These are phyloP conservation scores for Microcyclospora tardicrescens DNA, from an alignment of 2,329 filamentous ascomycete genomes.

Conservation along the genomic window DNA sequence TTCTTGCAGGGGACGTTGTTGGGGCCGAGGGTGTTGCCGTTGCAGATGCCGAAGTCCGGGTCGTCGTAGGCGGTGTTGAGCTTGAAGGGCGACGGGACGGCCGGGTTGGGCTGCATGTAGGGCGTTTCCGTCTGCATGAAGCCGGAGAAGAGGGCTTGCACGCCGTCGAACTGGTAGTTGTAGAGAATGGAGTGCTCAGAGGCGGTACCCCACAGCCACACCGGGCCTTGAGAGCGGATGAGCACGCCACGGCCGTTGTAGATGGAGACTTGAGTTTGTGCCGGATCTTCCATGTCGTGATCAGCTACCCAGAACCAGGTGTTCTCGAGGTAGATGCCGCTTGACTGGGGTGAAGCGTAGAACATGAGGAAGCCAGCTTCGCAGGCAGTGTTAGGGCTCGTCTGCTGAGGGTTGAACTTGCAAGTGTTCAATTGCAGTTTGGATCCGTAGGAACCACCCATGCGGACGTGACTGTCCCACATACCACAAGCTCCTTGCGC, in stretches of 20 bases:
- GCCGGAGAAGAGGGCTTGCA: slow-evolving; percentile 38
- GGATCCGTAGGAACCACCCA: slow-evolving; percentile 78
- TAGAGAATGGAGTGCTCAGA: slow-evolving; percentile 44
- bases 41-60: slow-evolving; percentile 27
- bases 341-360: slow-evolving; percentile 41
- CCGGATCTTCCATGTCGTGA: slow-evolving; percentile 35
- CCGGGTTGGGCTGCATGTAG: slow-evolving; percentile 41
- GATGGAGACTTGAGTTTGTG: slow-evolving; percentile 25
- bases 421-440: slow-evolving; percentile 60
- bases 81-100: slow-evolving; percentile 43
- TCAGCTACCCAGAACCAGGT: slow-evolving; percentile 43
- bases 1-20: slow-evolving; percentile 23
- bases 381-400: slow-evolving; percentile 68
- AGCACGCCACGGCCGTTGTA: slow-evolving; percentile 34
- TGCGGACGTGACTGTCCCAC: slow-evolving; percentile 93
- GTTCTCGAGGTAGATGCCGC: slow-evolving; percentile 56
- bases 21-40: slow-evolving; percentile 6
- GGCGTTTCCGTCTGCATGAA: slow-evolving; percentile 45
- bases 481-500: slow-evolving; percentile 60
- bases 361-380: slow-evolving; percentile 29
- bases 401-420: slow-evolving; percentile 55
- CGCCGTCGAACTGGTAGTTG: slow-evolving; percentile 39
- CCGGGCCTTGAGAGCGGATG: slow-evolving; percentile 33
- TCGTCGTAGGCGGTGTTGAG: slow-evolving; percentile 31
- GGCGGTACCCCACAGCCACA: slow-evolving; percentile 42